Evolutionary conservation across 2,329 filamentous ascomycete species (phyloP), one percentile per base, ranked within the genome.

Genomic region (Alternaria ventricosa): DNA sequence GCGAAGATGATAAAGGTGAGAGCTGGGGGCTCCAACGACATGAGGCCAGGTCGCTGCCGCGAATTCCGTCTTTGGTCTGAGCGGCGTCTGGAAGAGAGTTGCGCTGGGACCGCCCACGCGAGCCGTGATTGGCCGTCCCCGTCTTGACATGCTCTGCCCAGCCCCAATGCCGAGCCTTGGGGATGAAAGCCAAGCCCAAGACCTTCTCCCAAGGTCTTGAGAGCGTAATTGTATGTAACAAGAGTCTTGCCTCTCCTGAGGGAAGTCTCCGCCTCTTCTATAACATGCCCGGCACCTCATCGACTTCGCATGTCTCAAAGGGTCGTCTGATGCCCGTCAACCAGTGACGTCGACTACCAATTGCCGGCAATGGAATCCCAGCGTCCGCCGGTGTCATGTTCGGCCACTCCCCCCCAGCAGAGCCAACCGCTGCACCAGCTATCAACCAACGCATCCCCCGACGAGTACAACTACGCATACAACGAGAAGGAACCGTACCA

Each of bases 161-260:
- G 72, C 67, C 57, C 63, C 55, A 56, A 61, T 67, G 69, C 71
- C 73, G 59, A 75, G 74, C 62, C 68, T 73, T 74, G 71, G 70
- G 63, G 70, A 60, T 67, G 64, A 63, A 65, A 60, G 71, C 74
- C 74, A 75, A 77, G 71, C 69, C 73, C 71, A 73, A 75, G 72
- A 70, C 57, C 65, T 65, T 73, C 66, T 65, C 66, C 71, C 72
- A 76, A 73, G 72, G 67, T 68, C 71, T 75, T 78, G 70, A 73
- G 70, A 70, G 69, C 70, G 70, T 58, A 70, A 66, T 69, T 69
- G 54, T 68, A 76, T 75, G 71, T 73, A 77, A 75, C 75, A 69
- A 72, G 64, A 69, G 69, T 71, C 71, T 74, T 73, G 70, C 68
- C 73, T 75, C 74, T 76, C 74, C 74, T 72, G 73, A 74, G 76